phyloP scores from a whole-genome alignment of 2,329 filamentous ascomycete species.

The Aspergillus fischeri region DNA sequence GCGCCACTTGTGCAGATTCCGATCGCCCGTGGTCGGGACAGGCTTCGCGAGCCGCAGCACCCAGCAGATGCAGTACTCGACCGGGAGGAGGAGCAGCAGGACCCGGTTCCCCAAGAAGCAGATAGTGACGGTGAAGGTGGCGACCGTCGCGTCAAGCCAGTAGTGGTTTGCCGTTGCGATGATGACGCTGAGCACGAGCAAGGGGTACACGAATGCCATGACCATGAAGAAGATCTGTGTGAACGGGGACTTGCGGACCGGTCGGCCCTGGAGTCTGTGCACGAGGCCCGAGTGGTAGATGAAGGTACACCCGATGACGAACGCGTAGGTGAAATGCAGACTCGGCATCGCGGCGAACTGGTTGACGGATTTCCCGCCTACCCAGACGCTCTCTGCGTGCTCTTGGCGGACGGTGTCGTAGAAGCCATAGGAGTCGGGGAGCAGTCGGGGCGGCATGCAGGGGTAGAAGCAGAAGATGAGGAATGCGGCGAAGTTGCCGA shows the following conservation, averaged over 20 bases:
- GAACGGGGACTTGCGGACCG: conserved; percentile 37
- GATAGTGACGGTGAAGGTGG: conserved; percentile 46
- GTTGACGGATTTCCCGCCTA: conserved; percentile 55
- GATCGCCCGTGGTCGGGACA: conserved; percentile 47
- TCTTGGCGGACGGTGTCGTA: conserved; percentile 58
- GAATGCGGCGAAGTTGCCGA: conserved; percentile 60
- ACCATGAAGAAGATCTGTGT: conserved; percentile 44
- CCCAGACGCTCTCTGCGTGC: conserved; percentile 52
- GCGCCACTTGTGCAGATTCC: background rate
- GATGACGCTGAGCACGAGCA: conserved; percentile 49
- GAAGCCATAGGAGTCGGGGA: conserved; percentile 58
- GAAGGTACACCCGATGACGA: conserved; percentile 52
- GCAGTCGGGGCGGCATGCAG: conserved; percentile 60
- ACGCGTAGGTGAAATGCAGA: conserved; percentile 56
- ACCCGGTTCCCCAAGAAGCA: conserved; percentile 49
- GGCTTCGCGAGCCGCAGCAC: conserved; percentile 50
- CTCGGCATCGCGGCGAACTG: conserved; percentile 57
- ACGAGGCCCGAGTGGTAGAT: conserved; percentile 51
- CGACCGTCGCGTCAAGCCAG: conserved; percentile 52
- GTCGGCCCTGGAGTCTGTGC: conserved; percentile 40
- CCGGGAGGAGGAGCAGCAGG: conserved; percentile 48
- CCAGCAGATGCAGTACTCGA: conserved; percentile 50
- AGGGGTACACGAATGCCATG: conserved; percentile 47
- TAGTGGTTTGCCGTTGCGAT: conserved; percentile 59
- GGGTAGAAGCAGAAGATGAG: conserved; percentile 60